Percentiles rank a stretch among this genome's conserved stretches.
Conservation (phyloP, 805 yeast genomes). For the Candida alai region DNA sequence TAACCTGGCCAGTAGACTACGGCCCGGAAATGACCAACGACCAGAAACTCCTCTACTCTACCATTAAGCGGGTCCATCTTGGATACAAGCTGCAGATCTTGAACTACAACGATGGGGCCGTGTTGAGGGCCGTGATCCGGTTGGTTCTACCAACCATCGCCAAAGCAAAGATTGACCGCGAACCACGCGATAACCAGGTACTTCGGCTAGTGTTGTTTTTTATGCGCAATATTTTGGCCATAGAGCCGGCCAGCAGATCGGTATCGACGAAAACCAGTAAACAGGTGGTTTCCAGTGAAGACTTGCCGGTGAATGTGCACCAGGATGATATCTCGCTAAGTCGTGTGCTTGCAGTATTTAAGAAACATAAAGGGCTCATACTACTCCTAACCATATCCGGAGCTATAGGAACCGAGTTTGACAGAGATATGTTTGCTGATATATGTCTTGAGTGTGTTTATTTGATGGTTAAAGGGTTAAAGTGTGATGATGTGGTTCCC, state of each 20-base stretch:
- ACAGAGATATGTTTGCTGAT: constrained; percentile 54
- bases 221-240: constrained; percentile 72
- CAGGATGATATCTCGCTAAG: constrained; percentile 66
- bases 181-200: constrained; percentile 66
- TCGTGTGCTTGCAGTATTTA: constrained; percentile 53
- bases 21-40: constrained; percentile 53
- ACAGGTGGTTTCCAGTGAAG: constrained; percentile 21
- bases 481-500: constrained; percentile 28
- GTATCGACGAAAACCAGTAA: constrained; percentile 40
- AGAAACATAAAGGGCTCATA: constrained; percentile 68
- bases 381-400: constrained; percentile 70
- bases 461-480: constrained; percentile 56
- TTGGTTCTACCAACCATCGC: constrained; percentile 61
- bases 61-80: constrained; percentile 63
- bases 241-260: constrained; percentile 64
- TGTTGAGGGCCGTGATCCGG: constrained; percentile 66
- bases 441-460: constrained; percentile 68
- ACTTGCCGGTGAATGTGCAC: constrained; percentile 54
- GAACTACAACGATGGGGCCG: constrained; percentile 52
- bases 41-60: constrained; percentile 55
- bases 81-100: constrained; percentile 68
- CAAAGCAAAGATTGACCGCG: constrained; percentile 51
- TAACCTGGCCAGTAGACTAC: constrained; percentile 84
- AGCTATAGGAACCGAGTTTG: constrained; percentile 61
- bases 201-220: constrained; percentile 69